Evolutionary conservation across 1,139 yeast genomes (phyloP), one percentile per base, ranked within the genome.

Genomic region (Protomyces inouyei): DNA sequence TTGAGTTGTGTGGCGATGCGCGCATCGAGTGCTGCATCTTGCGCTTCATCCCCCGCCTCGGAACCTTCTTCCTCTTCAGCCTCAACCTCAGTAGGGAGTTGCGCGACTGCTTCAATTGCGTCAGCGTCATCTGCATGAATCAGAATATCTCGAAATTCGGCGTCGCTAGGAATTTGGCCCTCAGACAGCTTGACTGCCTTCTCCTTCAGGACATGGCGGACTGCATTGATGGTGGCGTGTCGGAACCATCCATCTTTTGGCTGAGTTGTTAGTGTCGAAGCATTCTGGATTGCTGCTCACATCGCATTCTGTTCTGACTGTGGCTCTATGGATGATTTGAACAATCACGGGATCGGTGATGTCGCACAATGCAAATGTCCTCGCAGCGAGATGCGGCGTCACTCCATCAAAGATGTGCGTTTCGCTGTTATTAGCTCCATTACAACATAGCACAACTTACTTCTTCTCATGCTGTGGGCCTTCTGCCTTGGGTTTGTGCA

Each of bases 331-430:
- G 18, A 88, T 74, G 2, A 88, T 74, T 5, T 78, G 78, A 3
- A 75, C 73, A 10, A 92, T 78, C 68, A 85, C 86, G 5, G 84
- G 82, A 72, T 90, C 96, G 3, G 82, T 74, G 4, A 93, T 78
- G 72, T 93, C 95, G 45, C 92, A 92, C n/a, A 93, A 77, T 72
- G 90, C 97, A 70, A 87, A 85, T 65, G 87, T 82, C 4, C 89
- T 82, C 1, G 89, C 83, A 61, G 81, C 77, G 0, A 97, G 96
- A 45, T 46, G 57, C 28, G 88, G 72, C 40, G 79, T 80, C 2
- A 76, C 77, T 2, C 98, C 98, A 69, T 87, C 86, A 75, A 93
- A 93, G 40, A 83, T 76, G 68, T 89, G 82, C 36, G 63, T 6
- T 66, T 45, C 52, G 36, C 61, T 55, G 12, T 51, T 28, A 72